Conservation (phyloP, 2,329 filamentous ascomycete species). For the Sporothrix globosa region DNA sequence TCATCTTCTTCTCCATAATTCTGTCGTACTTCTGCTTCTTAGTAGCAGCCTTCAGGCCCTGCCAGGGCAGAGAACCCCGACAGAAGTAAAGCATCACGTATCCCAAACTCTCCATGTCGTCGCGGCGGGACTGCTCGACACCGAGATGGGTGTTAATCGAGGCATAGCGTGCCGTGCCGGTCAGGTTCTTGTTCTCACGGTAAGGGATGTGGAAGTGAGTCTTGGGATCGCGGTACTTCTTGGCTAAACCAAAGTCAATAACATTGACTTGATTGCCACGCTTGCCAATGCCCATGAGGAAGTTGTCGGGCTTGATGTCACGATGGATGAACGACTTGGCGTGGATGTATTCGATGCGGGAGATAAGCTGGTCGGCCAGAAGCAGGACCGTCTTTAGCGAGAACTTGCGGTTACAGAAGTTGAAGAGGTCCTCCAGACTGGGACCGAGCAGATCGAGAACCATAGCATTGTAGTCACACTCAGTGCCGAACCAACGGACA, state of each 20-base stretch:
- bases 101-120: slow-evolving; percentile 98
- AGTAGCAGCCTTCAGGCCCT: slow-evolving; percentile 74
- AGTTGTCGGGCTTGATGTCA: slow-evolving; percentile 99
- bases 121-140: slow-evolving; percentile 97
- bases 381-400: slow-evolving; percentile 97
- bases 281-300: slow-evolving; percentile 98
- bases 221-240: slow-evolving; percentile 99
- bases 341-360: slow-evolving; percentile 99
- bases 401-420: slow-evolving; percentile 99
- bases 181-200: slow-evolving; percentile 99
- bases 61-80: slow-evolving; percentile 97
- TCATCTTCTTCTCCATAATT: slow-evolving; percentile 99
- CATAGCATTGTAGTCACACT: slow-evolving; percentile 99
- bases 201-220: slow-evolving; percentile 99
- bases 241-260: slow-evolving; percentile 97
- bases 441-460: slow-evolving; percentile 95
- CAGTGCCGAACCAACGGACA: slow-evolving; percentile 98
- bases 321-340: slow-evolving; percentile 99
- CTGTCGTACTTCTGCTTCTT: slow-evolving; percentile 99
- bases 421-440: slow-evolving; percentile 96
- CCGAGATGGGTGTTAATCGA: slow-evolving; percentile 98
- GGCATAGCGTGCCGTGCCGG: slow-evolving; percentile 96
- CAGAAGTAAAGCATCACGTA: slow-evolving; percentile 99
- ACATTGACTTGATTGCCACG: slow-evolving; percentile 99
- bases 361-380: slow-evolving; percentile 96